Base-by-base conservation (phyloP, 1,139 yeast species). In the Blastobotrys elegans region DNA sequence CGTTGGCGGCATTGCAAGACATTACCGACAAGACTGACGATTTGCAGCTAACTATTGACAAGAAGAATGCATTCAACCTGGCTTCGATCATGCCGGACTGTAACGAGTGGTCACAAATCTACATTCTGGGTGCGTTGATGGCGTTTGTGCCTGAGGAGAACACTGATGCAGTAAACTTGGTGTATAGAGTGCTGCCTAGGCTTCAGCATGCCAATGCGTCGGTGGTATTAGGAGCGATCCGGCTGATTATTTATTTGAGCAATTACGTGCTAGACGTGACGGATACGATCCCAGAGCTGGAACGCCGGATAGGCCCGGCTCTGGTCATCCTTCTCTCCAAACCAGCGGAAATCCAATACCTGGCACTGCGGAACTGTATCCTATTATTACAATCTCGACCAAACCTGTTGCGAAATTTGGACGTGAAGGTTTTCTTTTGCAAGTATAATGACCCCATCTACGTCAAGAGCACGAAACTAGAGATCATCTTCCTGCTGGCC, bases 391-490 rank as follows among this genome's bases (percentile, higher is more conserved):
- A 89, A 50, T 80, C 88, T 37, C 76, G 82, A 51, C 82, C 82
- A 17, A 74, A 77, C 18, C 70, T 87, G 50, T 68, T 86, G 4
- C 2, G 16, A n/a, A 69, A 72, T 20, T 71, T 87, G 47, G 94
- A 84, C 54, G 88, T 84, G 24, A 79, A 80, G 49, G 78, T 81
- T 68, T 87, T 90, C 63, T 88, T 87, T 64, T 83, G 94, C 65
- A 80, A 81, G 53, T 86, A 79, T 58, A 84, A 84, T 60, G 97
- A 90, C 63, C 94, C 95, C 0, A 80, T 86, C 20, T 92, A 85
- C 62, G 83, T 92, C 60, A 88, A 89, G 64, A 94, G 89, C 57
- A 86, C 97, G 8, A 90, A 92, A 60, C 71, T 92, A 40, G 97
- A 90, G 61, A 84, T 92, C 49, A 80, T 90, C 26, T 88, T 85